Evolutionary conservation across 2,329 filamentous ascomycete genomes (phyloP), one percentile per base, ranked within the genome.

Genomic region (Amylocarpus encephaloides): DNA sequence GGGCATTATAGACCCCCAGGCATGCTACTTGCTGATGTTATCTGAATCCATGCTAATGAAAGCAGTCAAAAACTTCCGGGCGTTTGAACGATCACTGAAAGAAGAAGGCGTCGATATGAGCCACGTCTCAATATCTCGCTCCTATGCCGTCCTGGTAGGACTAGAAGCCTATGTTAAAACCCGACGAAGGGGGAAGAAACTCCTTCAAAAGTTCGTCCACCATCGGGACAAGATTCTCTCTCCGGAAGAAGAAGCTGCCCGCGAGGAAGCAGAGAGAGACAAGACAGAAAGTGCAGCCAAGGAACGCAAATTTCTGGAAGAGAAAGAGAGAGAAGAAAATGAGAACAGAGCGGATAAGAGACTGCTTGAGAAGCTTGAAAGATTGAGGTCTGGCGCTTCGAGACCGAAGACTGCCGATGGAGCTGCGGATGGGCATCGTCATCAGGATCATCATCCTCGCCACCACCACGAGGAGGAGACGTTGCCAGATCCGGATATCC

Each of bases 1-100:
- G 90, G 90, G 0, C 90, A 95, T 68, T 95, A 95, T 66, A 80
- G 89, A 0, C 90, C 90, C 0, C 88, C 90, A 0, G 59, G 80
- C 87, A 3, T 49, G 55, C 30, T 30, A 11, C 13, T 35, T 43
- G 22, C 26, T 19, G 11, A 10, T 15, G 2, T 9, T 26, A 22
- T 32, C 12, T 11, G 12, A 18, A 26, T 15, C 12, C 9, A 22
- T 22, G 32, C 49, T 59, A 47, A 57, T 44, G 5, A 15, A 29
- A 26, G 5, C 43, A 62, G 66, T 67, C 1, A 78, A 80, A 53
- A 95, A 92, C 64, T 95, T 95, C 64, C 81, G 86, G 29, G 83
- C 85, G 1, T 95, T 95, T 62, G 78, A 95, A 2, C 79, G 82
- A 54, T 83, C 76, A 7, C 73, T 96, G 4, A 80, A 83, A 58